phyloP scores from a whole-genome alignment of 2,329 filamentous ascomycete genomes.

The Stagonosporopsis tanaceti region DNA sequence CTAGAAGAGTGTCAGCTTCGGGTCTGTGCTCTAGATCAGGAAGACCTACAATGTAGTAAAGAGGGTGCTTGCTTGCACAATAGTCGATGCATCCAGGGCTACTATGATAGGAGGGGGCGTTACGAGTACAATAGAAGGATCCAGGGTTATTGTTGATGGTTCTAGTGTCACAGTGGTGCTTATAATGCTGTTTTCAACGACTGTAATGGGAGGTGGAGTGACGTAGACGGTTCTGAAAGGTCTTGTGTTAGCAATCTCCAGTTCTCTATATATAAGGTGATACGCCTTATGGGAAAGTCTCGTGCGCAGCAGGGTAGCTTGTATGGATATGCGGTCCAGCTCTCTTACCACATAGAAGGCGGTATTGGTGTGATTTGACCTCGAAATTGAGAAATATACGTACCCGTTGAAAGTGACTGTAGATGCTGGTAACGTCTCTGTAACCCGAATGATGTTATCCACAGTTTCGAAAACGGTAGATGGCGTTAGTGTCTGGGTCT shows the following conservation, averaged over 20 bases:
- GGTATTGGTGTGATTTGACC: too few species aligned
- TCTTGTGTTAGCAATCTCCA: background rate
- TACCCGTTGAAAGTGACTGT: constrained; percentile 11
- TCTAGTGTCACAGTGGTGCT: constrained; percentile 10
- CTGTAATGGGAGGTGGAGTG: constrained; percentile 9
- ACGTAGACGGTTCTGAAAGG: constrained; percentile 1
- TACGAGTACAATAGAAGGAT: background rate
- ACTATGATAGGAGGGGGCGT: constrained; percentile 5
- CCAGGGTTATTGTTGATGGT: constrained; percentile 2
- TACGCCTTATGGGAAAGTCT: background rate
- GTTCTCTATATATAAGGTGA: background rate
- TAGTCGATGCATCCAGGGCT: constrained; percentile 3
- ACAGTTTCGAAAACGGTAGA: background rate
- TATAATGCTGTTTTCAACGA: constrained; percentile 7
- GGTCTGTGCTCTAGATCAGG: background rate
- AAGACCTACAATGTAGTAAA: constrained; percentile 6
- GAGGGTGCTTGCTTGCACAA: constrained; percentile 1
- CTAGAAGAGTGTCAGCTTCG: background rate
- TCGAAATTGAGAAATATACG: background rate
- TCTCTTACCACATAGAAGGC: too few species aligned
- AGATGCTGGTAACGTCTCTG: constrained; percentile 6
- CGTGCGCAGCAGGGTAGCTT: too few species aligned
- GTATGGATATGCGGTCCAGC: too few species aligned
- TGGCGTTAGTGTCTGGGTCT: background rate
- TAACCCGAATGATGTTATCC: constrained; percentile 1